phyloP scores from a whole-genome alignment of 805 yeast genomes.

The Candida silvatica region DNA sequence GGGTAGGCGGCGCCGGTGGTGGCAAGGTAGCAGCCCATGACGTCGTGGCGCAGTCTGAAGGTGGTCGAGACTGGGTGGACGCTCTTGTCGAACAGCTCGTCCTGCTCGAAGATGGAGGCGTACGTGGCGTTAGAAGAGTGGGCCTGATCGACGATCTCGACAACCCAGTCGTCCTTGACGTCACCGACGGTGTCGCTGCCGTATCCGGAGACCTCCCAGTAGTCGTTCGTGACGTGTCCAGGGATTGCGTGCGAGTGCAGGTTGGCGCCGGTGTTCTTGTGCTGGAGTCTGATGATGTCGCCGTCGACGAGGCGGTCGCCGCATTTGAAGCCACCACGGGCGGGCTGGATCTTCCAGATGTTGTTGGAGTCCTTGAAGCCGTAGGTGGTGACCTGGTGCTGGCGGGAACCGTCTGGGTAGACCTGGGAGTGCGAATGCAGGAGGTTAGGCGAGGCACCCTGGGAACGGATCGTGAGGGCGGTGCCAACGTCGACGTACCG shows the following conservation, averaged over 20 bases:
- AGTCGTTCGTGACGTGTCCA: conserved; percentile 48
- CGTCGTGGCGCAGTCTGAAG: conserved; percentile 63
- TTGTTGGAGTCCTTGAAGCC: conserved; percentile 85
- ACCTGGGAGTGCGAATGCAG: conserved; percentile 82
- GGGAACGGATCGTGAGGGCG: conserved; percentile 54
- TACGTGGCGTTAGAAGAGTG: conserved; percentile 22
- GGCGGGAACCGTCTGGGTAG: conserved; percentile 88
- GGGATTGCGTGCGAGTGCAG: conserved; percentile 63
- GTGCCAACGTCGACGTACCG: conserved; percentile 58
- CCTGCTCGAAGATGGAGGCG: conserved; percentile 15
- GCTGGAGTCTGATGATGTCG: conserved; percentile 52
- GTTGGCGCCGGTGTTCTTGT: conserved; percentile 53
- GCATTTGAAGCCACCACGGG: conserved; percentile 18
- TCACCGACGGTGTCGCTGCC: conserved; percentile 63
- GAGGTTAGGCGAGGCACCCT: conserved; percentile 64
- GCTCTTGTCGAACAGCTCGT: conserved; percentile 35
- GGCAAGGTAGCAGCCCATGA: conserved; percentile 74
- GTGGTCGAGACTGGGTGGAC: conserved; percentile 81
- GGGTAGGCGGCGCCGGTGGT: conserved; percentile 80
- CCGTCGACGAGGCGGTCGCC: conserved; percentile 41
- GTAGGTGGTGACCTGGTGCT: conserved; percentile 92
- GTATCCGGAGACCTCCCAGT: conserved; percentile 61
- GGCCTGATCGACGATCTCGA: conserved; percentile 57
- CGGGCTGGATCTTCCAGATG: conserved; percentile 47
- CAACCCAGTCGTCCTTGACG: conserved; percentile 66